A percentile compares a stretch with the other conserved stretches of the same genome.
phyloP scores from a whole-genome alignment of 1,284 basidiomycete genomes.

The Cutaneotrichosporon mucoides region DNA sequence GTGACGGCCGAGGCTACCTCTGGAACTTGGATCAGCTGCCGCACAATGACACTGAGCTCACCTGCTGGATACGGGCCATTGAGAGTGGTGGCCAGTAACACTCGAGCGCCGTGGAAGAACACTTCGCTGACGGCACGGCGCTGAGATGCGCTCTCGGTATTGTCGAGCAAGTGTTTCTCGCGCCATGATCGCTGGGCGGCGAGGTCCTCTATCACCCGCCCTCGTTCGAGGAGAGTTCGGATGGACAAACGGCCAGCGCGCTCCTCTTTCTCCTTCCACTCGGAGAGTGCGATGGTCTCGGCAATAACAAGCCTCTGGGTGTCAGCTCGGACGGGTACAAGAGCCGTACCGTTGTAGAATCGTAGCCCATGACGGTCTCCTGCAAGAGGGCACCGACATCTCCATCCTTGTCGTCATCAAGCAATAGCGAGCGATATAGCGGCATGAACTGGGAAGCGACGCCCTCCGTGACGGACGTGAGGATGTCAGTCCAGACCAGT shows the following conservation, averaged over 20 bases:
- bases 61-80: conserved; percentile 24
- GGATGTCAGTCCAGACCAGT: conserved; percentile 77
- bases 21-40: conserved; percentile 6
- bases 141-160: not conserved
- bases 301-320: conserved; percentile 68
- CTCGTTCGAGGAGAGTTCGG: conserved; percentile 58
- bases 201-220: conserved; percentile 55
- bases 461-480: conserved; percentile 65
- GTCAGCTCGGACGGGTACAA: conserved; percentile 22
- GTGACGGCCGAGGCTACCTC: conserved; percentile 47
- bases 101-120: conserved; percentile 22
- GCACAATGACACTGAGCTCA: not conserved
- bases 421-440: conserved; percentile 57
- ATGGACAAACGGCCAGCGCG: conserved; percentile 45
- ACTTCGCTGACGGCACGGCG: conserved; percentile 20
- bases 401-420: conserved; percentile 44
- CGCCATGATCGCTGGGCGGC: conserved; percentile 25
- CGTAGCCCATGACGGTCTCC: conserved; percentile 78
- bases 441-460: conserved; percentile 58
- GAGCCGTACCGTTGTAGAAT: conserved; percentile 52
- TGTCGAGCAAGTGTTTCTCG: conserved; percentile 14
- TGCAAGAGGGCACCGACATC: conserved; percentile 53
- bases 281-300: conserved; percentile 62
- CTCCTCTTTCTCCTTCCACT: conserved; percentile 58
- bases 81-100: conserved; percentile 22